phyloP scores from a whole-genome alignment of 495 filamentous ascomycete genomes.

The Aspergillus steynii region DNA sequence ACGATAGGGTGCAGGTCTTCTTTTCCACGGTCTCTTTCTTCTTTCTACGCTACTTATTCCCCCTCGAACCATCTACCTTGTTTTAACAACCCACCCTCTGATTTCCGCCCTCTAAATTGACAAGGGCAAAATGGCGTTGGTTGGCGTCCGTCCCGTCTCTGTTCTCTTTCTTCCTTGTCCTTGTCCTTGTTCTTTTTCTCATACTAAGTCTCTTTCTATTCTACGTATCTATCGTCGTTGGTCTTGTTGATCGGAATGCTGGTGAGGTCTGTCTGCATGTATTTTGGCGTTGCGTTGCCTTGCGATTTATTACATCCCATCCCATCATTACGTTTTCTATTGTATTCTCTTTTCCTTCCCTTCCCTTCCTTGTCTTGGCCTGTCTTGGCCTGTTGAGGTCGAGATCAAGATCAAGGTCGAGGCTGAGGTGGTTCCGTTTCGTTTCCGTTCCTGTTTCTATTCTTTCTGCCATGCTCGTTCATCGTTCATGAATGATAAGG shows the following conservation, averaged over 20 bases:
- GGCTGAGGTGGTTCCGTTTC: too few relatives aligned
- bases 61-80: too few relatives aligned
- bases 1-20: constrained; percentile 1
- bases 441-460: too few relatives aligned
- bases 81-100: too few relatives aligned
- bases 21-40: constrained; percentile 8
- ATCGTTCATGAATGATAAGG: too few relatives aligned
- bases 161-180: constrained; percentile 7
- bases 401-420: too few relatives aligned
- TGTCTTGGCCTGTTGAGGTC: not conserved
- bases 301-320: too few relatives aligned
- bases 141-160: not conserved
- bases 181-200: constrained; percentile 12
- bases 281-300: too few relatives aligned
- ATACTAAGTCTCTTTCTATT: constrained; percentile 10
- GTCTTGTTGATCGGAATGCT: not conserved
- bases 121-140: too few relatives aligned
- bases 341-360: constrained; percentile 4
- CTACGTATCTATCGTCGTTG: constrained; percentile 3
- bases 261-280: too few relatives aligned
- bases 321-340: too few relatives aligned
- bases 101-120: too few relatives aligned
- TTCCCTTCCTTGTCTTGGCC: constrained; percentile 3
- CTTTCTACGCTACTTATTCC: not conserved
- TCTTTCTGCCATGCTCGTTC: not conserved